Evolutionary conservation across 352 stramenopile species (phyloP), one percentile per base, ranked within the genome.

Genomic region (Pythium scleroteichum): DNA sequence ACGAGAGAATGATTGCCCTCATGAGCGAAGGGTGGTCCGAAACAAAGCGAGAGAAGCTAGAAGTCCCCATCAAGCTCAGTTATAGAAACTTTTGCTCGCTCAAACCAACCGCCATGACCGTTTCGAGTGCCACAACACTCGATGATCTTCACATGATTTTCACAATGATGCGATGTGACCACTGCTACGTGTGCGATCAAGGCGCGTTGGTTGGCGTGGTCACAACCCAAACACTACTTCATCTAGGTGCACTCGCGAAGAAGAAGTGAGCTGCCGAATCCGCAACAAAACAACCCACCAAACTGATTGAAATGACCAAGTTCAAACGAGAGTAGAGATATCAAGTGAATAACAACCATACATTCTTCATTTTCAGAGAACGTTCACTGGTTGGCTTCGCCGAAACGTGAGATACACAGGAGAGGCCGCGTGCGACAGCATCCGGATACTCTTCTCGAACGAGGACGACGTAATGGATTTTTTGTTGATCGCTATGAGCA

Each of bases 91-190:
- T 81, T 16, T 94, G 84, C 52, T 44, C 78, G 49, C 85, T 94
- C 58, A 79, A 80, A 12, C 85, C 85, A 16, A 90, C 90, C 70
- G 83, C 80, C 14, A 85, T 93, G 69, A 95, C 82, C 9, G 87
- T 92, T 39, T 92, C 85, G 14, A 92, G 72, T 35, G 82, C 72
- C 42, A 96, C 86, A 24, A 72, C 86, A 23, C 71, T 95, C 33
- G 85, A 96, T 51, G 85, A 94, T 45, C 66, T 96, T 5, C 88
- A 96, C 72, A 91, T 96, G 74, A 92, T 96, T 58, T 96, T 96
- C 74, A 94, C 86, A 17, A 96, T 96, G 88, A 71, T 96, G 35
- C 85, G 87, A 0, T 95, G 85, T 58, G 82, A 91, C 56, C 85
- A 94, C 59, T 91, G 87, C 62, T 95, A 95, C 50, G 85, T 96